Conservation (phyloP, 176 grass and related monocot genomes). For the Secale cereale region DNA sequence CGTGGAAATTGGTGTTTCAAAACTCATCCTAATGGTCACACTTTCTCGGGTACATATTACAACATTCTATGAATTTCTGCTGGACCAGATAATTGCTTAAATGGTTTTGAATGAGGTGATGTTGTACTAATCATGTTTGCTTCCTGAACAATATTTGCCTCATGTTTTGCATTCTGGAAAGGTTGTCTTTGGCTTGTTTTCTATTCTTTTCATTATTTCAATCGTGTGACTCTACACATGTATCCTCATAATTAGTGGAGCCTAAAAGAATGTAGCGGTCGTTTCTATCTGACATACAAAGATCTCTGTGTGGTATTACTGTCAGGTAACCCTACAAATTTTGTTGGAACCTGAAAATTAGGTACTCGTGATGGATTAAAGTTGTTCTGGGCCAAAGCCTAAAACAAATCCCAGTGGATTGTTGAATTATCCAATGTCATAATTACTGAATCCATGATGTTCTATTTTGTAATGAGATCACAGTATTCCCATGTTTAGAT, state of each 20-base stretch:
- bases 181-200: slow-evolving; percentile 49
- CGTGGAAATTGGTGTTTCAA: slow-evolving; percentile 89
- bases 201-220: slow-evolving; percentile 63
- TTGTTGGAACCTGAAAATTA: too few relatives aligned
- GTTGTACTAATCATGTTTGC: background rate
- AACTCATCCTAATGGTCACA: slow-evolving; percentile 54
- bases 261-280: slow-evolving; percentile 75
- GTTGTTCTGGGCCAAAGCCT: too few relatives aligned
- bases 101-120: background rate
- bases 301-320: slow-evolving; percentile 13
- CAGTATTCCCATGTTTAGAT: too few relatives aligned
- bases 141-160: slow-evolving; percentile 60
- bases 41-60: too few relatives aligned
- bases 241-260: slow-evolving; percentile 78
- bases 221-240: slow-evolving; percentile 90
- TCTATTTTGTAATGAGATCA: too few relatives aligned
- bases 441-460: too few relatives aligned
- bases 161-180: slow-evolving; percentile 48
- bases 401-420: too few relatives aligned
- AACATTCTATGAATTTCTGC: too few relatives aligned
- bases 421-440: too few relatives aligned
- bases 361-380: too few relatives aligned
- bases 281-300: background rate
- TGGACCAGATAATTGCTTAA: too few relatives aligned
- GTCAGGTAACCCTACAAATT: too few relatives aligned